Evolutionary conservation across 2,329 filamentous ascomycete genomes (phyloP).

Genomic region (Stemphylium vesicarium): DNA sequence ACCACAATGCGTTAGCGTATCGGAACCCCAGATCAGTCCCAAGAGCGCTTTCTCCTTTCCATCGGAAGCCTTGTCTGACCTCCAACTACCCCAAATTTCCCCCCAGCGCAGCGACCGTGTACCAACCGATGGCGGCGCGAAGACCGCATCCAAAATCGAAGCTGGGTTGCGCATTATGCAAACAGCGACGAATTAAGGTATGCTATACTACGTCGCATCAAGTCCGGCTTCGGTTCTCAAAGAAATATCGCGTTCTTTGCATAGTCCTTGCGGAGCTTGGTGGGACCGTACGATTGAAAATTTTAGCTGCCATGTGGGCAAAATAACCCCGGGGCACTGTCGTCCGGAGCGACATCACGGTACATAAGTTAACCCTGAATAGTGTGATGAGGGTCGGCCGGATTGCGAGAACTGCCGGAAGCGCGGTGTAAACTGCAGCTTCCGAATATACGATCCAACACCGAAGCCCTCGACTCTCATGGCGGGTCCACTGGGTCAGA

Average conservation of each 20-base stretch:
- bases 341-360: not conserved
- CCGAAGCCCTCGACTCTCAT: slow-evolving; percentile 1
- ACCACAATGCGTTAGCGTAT: not conserved
- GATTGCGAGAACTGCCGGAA: slow-evolving; percentile 25
- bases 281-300: not conserved
- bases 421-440: slow-evolving; percentile 26
- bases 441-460: slow-evolving; percentile 17
- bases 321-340: not conserved
- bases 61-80: not conserved
- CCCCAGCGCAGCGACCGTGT: not conserved
- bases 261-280: not conserved
- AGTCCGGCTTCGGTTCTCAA: not conserved
- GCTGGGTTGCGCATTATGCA: slow-evolving; percentile 24
- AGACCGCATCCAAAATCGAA: slow-evolving; percentile 22
- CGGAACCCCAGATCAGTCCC: not conserved
- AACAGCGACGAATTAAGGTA: slow-evolving; percentile 27
- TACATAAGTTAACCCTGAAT: not conserved
- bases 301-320: not conserved
- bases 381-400: slow-evolving; percentile 34
- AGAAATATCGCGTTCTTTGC: not conserved
- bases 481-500: not conserved
- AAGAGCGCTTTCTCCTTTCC: not conserved
- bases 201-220: not conserved
- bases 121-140: slow-evolving; percentile 8
- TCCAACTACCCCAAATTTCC: not conserved